Percentiles rank a stretch among this genome's conserved stretches.
Conservation (phyloP, 495 filamentous ascomycete genomes). For the Pseudoneurospora amorphoporcata region DNA sequence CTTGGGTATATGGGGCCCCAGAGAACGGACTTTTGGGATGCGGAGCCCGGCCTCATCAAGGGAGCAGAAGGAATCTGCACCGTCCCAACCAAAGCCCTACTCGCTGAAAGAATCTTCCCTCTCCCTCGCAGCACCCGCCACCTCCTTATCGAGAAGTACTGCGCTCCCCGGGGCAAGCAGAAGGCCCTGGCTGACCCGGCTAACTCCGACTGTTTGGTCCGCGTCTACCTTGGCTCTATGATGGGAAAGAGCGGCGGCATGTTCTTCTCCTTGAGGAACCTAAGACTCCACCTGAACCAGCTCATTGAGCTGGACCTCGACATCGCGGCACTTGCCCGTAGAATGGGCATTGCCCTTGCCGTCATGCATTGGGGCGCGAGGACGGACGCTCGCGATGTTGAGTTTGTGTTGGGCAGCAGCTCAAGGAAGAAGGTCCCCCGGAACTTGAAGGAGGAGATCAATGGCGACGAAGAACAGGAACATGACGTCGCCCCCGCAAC, state of each 20-base stretch:
- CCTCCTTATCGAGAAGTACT: slow-evolving; percentile 19
- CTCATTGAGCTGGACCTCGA: slow-evolving; percentile 6
- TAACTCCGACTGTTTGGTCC: slow-evolving; percentile 21
- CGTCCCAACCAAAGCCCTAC: slow-evolving; percentile 2
- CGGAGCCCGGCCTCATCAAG: neutral
- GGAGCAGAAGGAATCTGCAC: slow-evolving; percentile 1
- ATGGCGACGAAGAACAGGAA: neutral
- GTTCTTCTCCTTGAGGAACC: slow-evolving; percentile 11
- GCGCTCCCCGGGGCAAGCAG: slow-evolving; percentile 4
- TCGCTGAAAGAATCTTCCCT: slow-evolving; percentile 2
- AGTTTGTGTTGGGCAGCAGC: slow-evolving; percentile 12
- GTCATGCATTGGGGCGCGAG: slow-evolving; percentile 11
- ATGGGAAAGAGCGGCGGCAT: neutral
- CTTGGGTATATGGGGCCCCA: no score
- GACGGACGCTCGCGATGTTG: slow-evolving; percentile 8
- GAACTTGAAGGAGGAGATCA: neutral
- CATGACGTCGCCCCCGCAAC: neutral
- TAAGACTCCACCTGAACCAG: slow-evolving; percentile 12
- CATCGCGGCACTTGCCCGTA: neutral
- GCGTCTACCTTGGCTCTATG: slow-evolving; percentile 16
- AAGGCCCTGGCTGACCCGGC: slow-evolving; percentile 1
- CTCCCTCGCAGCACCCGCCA: slow-evolving; percentile 2
- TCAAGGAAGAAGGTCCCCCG: neutral
- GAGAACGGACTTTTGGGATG: no score
- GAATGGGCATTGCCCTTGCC: slow-evolving; percentile 7